Conservation (phyloP, 768 basidiomycete species). For the Leccinum fibrillosum region DNA sequence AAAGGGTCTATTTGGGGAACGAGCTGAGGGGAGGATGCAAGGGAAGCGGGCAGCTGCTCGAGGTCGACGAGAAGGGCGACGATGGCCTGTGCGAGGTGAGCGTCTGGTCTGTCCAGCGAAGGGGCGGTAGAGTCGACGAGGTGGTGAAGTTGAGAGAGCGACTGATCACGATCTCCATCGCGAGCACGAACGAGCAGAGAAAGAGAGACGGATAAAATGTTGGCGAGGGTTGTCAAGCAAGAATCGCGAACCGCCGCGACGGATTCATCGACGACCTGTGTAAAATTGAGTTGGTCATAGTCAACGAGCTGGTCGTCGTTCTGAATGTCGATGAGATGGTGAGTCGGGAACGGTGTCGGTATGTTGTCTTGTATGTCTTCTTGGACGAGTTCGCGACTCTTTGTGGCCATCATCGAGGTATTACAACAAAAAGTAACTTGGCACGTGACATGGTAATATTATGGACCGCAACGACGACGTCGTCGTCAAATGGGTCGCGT, state of each 20-base stretch:
- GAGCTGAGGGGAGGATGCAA: constrained; percentile 14
- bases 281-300: constrained; percentile 6
- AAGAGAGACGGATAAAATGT: constrained; percentile 47
- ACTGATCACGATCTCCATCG: background rate
- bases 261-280: constrained; percentile 44
- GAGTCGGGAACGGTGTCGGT: constrained; percentile 23
- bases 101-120: constrained; percentile 48
- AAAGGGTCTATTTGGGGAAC: constrained; percentile 8
- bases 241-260: constrained; percentile 70
- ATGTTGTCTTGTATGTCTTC: constrained; percentile 8
- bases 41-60: constrained; percentile 49
- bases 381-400: background rate
- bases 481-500: constrained; percentile 26
- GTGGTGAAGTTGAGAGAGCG: constrained; percentile 52
- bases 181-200: too few species aligned
- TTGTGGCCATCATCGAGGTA: background rate
- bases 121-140: constrained; percentile 50
- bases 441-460: background rate
- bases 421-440: background rate
- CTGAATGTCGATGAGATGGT: constrained; percentile 3
- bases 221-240: constrained; percentile 70
- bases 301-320: constrained; percentile 10
- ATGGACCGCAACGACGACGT: constrained; percentile 14
- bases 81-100: constrained; percentile 62
- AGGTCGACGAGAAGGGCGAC: constrained; percentile 69